Conservation (phyloP, 1,139 yeast genomes). For the Meyerozyma elateridarum region DNA sequence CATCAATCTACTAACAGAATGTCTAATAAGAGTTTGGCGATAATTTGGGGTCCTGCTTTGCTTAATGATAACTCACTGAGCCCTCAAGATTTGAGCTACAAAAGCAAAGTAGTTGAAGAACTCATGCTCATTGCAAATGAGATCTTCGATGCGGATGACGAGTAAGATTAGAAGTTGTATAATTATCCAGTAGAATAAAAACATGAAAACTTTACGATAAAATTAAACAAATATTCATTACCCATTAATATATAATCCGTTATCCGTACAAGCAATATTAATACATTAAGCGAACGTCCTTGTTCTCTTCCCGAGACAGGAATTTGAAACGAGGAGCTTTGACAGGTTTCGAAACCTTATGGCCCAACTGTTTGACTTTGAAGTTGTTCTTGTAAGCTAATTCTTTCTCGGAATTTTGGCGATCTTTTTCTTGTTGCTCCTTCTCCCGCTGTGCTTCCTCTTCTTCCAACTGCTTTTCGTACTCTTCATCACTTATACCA, state of each 20-base stretch:
- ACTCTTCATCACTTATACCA: conserved; percentile 42
- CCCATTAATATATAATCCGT: conserved; percentile 16
- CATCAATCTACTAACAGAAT: conserved; percentile 67
- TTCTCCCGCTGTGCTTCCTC: conserved; percentile 12
- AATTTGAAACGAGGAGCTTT: conserved; percentile 33
- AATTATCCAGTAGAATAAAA: conserved; percentile 1
- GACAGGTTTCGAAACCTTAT: conserved; percentile 18
- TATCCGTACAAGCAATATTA: too few species aligned
- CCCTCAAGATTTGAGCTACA: conserved; percentile 75
- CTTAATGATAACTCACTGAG: conserved; percentile 60
- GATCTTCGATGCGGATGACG: conserved; percentile 70
- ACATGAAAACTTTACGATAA: background rate
- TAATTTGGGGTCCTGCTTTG: conserved; percentile 92
- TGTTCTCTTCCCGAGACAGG: conserved; percentile 7
- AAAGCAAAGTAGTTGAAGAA: conserved; percentile 80
- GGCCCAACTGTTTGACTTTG: conserved; percentile 21
- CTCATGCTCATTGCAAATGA: conserved; percentile 79
- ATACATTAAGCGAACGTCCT: conserved; percentile 13
- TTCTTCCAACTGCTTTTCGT: conserved; percentile 20
- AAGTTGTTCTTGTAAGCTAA: conserved; percentile 23
- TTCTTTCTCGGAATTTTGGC: conserved; percentile 7
- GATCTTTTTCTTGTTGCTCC: conserved; percentile 9
- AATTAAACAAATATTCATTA: conserved; percentile 10
- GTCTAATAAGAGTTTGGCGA: conserved; percentile 74
- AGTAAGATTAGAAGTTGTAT: conserved; percentile 5